Conservation (phyloP, 1,139 yeast genomes). For the Yamadazyma siamensis region DNA sequence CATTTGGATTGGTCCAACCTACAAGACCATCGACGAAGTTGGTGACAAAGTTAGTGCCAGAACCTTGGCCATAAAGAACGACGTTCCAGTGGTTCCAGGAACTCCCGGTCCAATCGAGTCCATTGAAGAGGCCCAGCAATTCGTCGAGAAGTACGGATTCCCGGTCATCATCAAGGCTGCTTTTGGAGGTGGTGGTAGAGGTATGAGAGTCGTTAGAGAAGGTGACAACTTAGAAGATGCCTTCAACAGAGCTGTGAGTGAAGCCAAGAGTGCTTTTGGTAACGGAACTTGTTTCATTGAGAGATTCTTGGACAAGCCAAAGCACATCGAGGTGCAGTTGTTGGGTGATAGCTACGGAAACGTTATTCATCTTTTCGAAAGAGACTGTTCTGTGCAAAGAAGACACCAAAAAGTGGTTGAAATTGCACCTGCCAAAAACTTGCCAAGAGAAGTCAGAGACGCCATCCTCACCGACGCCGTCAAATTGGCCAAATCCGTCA, state of each 20-base stretch:
- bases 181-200: conserved; percentile 99
- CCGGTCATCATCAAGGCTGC: conserved; percentile 99
- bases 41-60: conserved; percentile 98
- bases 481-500: conserved; percentile 79
- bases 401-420: conserved; percentile 99
- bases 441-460: conserved; percentile 79
- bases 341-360: conserved; percentile 94
- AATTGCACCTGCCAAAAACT: conserved; percentile 96
- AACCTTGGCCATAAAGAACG: conserved; percentile 71
- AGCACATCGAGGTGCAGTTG: conserved; percentile 96
- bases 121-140: conserved; percentile 71
- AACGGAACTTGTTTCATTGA: conserved; percentile 98
- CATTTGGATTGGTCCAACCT: conserved; percentile 95
- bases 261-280: conserved; percentile 93
- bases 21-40: conserved; percentile 87
- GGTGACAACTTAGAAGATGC: conserved; percentile 94
- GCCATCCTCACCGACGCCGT: conserved; percentile 94
- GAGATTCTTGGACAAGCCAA: conserved; percentile 91
- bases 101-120: conserved; percentile 93
- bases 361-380: conserved; percentile 91
- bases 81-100: conserved; percentile 96
- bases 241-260: conserved; percentile 88
- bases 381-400: conserved; percentile 99
- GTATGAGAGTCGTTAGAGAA: conserved; percentile 98
- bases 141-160: conserved; percentile 80